phyloP scores from a whole-genome alignment of 176 grass and related monocot species.

The bread wheat (Triticum aestivum) region IWGSC_CS_RefSeq_v2.1 NC_057807.1:133579008-133579507 shows the following conservation, averaged over 20 bases:
- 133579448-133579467: no score
- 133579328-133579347: background rate
- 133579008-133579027: slow-evolving; percentile 15
- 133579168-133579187: slow-evolving; percentile 3
- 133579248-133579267: background rate
- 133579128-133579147: background rate
- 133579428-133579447: no score
- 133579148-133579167: background rate
- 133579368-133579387: background rate
- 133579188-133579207: background rate
- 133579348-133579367: background rate
- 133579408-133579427: no score
- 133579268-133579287: background rate
- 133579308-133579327: background rate
- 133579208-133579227: slow-evolving; percentile 24
- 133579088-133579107: slow-evolving; percentile 31
- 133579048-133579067: slow-evolving; percentile 23
- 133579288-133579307: background rate
- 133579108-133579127: background rate
- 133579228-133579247: background rate
- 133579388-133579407: background rate
- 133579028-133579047: slow-evolving; percentile 41
- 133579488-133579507: no score
- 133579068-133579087: slow-evolving; percentile 28
- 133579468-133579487: no score